Evolutionary conservation across 2,329 filamentous ascomycete genomes (phyloP), one percentile per base, ranked within the genome.

Genomic region (Aspergillus aculeatinus): DNA sequence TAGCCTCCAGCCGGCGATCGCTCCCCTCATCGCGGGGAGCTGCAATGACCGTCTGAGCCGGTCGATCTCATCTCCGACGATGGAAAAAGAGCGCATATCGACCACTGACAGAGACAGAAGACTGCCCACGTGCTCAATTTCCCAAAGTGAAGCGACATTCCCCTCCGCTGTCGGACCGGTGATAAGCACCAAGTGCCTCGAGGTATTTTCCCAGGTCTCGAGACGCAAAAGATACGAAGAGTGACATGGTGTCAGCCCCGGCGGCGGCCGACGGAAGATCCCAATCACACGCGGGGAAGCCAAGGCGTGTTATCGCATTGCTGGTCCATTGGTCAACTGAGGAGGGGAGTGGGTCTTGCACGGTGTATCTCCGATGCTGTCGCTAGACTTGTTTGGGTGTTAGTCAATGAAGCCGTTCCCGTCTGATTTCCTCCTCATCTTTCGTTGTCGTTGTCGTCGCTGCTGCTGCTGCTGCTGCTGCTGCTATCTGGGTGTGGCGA

Each of bases 51-150:
- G 39, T 44, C 39, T 7, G 39, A 50, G 11, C 11, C 21, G 48
- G 53, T 33, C n/a, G 2, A 19, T 42, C 9, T 35, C 23, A 25
- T 42, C 10, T 48, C 19, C n/a, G 16, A 31, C 27, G 6, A 29
- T 23, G 23, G 42, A 6, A 11, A 14, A 48, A 48, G 53, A 47
- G n/a, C 9, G 44, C 19, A 27, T 6, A 19, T 9, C 11, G 19
- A 23, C 53, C 53, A 55, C 27, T 55, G 19, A 48, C 29, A 35
- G n/a, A n/a, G 5, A 5, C 39, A n/a, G n/a, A 5, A 2, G 19
- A n/a, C 10, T 48, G 53, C 42, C 42, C 42, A 55, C 53, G 53
- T 55, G 53, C 53, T 21, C 42, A 21, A 11, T 35, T 48, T 55
- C 53, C 53, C 42, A 55, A 55, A 27, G 44, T 29, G 52, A 55